Conservation (phyloP, 768 basidiomycete species). For the Pisolithus albus region DNA sequence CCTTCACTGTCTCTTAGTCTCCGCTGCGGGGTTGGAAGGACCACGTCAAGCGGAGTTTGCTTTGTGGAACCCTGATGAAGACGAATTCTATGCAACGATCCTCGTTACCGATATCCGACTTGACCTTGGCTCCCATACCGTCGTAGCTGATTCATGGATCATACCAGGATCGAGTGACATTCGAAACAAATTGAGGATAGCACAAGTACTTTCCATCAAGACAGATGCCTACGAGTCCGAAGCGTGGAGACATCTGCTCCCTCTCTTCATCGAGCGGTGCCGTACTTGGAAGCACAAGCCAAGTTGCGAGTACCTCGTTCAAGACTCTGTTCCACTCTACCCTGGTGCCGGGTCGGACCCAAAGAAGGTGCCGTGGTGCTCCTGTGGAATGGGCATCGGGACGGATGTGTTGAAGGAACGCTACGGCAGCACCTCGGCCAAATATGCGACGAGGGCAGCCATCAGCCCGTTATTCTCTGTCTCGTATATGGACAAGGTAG, state of each 20-base stretch:
- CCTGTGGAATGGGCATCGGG: conserved; percentile 47
- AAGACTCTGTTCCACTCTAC: conserved; percentile 30
- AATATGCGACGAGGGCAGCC: conserved; percentile 41
- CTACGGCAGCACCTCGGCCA: conserved; percentile 36
- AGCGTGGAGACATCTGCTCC: conserved; percentile 44
- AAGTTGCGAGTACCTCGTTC: conserved; percentile 37
- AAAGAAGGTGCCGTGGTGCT: conserved; percentile 40
- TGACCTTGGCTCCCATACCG: conserved; percentile 43
- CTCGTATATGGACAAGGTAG: conserved; percentile 41
- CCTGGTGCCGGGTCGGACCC: conserved; percentile 20
- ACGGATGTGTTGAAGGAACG: conserved; percentile 29
- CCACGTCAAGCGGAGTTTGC: conserved; percentile 13
- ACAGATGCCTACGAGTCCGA: conserved; percentile 6
- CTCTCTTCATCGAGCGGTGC: conserved; percentile 43
- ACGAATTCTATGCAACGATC: conserved; percentile 32
- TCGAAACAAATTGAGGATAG: conserved; percentile 8
- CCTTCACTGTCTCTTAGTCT: conserved; percentile 23
- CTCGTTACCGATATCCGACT: conserved; percentile 41
- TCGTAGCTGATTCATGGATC: conserved; percentile 47
- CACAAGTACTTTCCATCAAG: conserved; percentile 8
- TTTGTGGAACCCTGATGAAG: conserved; percentile 11
- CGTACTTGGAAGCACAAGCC: conserved; percentile 39
- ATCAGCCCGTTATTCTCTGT: conserved; percentile 49
- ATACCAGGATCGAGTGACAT: conserved; percentile 28
- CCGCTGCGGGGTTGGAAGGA: conserved; percentile 18